These are phyloP conservation scores for Fusarium caatingaense DNA, from an alignment of 2,329 filamentous ascomycete genomes.

Conservation along the genomic window DNA sequence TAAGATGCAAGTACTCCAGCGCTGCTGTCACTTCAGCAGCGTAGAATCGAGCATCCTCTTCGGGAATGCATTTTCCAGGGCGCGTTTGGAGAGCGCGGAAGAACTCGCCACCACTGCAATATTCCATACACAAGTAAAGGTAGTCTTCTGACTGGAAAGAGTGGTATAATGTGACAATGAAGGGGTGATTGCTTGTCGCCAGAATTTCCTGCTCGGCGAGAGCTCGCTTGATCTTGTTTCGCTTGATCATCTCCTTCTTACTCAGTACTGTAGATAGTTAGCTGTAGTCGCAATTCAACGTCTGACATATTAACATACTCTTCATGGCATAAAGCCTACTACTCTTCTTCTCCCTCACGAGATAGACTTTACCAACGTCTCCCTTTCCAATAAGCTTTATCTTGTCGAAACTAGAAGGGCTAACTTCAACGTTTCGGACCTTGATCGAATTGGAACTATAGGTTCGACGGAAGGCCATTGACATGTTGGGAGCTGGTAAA, in stretches of 20 bases:
- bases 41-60: conserved; percentile 97
- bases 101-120: conserved; percentile 98
- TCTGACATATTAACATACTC: conserved; percentile 65
- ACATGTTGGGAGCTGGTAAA: conserved; percentile 74
- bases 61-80: conserved; percentile 95
- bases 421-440: conserved; percentile 95
- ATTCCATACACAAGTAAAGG: conserved; percentile 99
- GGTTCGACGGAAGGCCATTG: conserved; percentile 86
- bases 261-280: conserved; percentile 78
- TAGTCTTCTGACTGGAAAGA: conserved; percentile 99
- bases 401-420: conserved; percentile 97
- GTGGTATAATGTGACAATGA: conserved; percentile 98
- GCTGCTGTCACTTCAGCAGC: conserved; percentile 97
- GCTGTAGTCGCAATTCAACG: conserved; percentile 25
- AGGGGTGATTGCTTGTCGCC: conserved; percentile 97
- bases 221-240: conserved; percentile 99
- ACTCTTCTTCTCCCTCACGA: conserved; percentile 98
- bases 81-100: conserved; percentile 96
- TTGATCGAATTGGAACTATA: conserved; percentile 99
- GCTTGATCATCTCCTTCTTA: conserved; percentile 99
- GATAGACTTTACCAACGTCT: conserved; percentile 97
- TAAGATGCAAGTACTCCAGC: conserved; percentile 94
- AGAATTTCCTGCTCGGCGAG: conserved; percentile 98
- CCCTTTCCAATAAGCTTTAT: conserved; percentile 99
- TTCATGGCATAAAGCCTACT: conserved; percentile 98